A percentile compares a stretch with the other conserved stretches of the same genome.
Evolutionary conservation across 495 filamentous ascomycete species (phyloP).

Genomic region (Chaetomium fimeti): DNA sequence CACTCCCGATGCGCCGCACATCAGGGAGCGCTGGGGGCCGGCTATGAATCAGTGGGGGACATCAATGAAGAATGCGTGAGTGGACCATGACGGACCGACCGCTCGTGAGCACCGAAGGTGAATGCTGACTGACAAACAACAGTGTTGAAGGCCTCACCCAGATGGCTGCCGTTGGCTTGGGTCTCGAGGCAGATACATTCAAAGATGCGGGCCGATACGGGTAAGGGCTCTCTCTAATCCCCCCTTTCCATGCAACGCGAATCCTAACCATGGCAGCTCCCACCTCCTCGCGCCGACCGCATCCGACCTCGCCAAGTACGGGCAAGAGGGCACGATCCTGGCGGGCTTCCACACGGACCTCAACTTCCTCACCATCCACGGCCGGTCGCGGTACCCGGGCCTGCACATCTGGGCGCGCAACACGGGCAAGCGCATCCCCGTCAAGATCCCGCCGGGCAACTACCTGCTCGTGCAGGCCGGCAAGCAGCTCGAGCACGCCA

Average conservation of each 20-base stretch:
- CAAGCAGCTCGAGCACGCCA: constrained; percentile 55
- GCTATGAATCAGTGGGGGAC: constrained; percentile 50
- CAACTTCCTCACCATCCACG: constrained; percentile 57
- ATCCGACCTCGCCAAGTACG: constrained; percentile 49
- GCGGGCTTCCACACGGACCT: constrained; percentile 56
- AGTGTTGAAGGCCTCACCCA: constrained; percentile 50
- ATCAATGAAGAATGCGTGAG: constrained; percentile 54
- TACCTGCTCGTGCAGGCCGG: constrained; percentile 53
- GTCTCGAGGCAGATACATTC: constrained; percentile 46
- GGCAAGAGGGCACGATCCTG: constrained; percentile 50
- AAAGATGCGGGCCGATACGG: constrained; percentile 50
- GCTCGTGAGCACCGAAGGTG: neutral
- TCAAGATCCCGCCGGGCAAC: constrained; percentile 49
- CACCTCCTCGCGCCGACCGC: constrained; percentile 54
- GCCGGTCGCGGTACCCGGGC: constrained; percentile 53
- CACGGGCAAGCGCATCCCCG: constrained; percentile 50
- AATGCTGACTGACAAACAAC: neutral
- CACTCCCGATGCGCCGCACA: constrained; percentile 42
- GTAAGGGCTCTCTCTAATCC: constrained; percentile 30
- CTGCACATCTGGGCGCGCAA: constrained; percentile 56
- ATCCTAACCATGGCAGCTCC: constrained; percentile 33
- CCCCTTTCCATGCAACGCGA: no score
- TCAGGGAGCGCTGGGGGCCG: constrained; percentile 44
- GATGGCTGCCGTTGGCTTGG: constrained; percentile 51
- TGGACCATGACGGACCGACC: constrained; percentile 1